These are phyloP conservation scores for Penstemon davidsonii DNA, from an alignment of 257 asterid species.

Conservation along the genomic window DNA sequence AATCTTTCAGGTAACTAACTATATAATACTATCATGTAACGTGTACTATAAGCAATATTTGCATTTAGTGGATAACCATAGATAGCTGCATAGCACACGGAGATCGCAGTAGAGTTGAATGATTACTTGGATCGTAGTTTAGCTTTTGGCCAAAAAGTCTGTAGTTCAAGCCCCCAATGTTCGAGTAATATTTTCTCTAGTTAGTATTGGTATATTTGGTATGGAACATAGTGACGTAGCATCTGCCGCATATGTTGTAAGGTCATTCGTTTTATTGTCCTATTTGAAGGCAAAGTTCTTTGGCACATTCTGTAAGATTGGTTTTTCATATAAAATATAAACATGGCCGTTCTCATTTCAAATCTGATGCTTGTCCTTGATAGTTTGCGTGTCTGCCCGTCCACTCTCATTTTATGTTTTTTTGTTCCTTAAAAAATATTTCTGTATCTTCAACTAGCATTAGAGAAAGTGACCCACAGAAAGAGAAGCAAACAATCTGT, in stretches of 20 bases:
- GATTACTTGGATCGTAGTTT: slow-evolving; percentile 13
- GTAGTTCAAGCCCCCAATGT: slow-evolving; percentile 5
- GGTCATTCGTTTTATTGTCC: not conserved
- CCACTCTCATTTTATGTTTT: not conserved
- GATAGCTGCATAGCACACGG: not conserved
- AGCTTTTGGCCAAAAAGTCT: slow-evolving; percentile 4
- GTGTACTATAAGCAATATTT: slow-evolving; percentile 8
- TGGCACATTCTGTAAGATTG: not conserved
- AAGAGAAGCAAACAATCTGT: not conserved
- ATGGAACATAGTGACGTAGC: slow-evolving; percentile 1
- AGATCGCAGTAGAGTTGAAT: not conserved
- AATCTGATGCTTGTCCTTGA: not conserved
- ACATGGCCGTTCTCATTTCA: not conserved
- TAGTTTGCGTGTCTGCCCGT: not conserved
- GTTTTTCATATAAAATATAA: not conserved
- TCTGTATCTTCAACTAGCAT: slow-evolving; percentile 10
- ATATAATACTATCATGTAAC: slow-evolving; percentile 22
- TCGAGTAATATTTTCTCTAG: not conserved
- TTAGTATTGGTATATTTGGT: slow-evolving; percentile 14
- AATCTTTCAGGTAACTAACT: slow-evolving; percentile 61
- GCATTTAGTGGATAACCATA: slow-evolving; percentile 15
- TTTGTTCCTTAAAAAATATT: not conserved
- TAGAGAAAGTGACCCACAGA: not conserved
- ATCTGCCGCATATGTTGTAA: not conserved
- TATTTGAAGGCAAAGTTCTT: not conserved